Percentiles rank a stretch among this genome's conserved stretches.
These are phyloP conservation scores for Phlebiopsis flavidoalba DNA, from an alignment of 768 basidiomycete species.

Conservation along the genomic window DNA sequence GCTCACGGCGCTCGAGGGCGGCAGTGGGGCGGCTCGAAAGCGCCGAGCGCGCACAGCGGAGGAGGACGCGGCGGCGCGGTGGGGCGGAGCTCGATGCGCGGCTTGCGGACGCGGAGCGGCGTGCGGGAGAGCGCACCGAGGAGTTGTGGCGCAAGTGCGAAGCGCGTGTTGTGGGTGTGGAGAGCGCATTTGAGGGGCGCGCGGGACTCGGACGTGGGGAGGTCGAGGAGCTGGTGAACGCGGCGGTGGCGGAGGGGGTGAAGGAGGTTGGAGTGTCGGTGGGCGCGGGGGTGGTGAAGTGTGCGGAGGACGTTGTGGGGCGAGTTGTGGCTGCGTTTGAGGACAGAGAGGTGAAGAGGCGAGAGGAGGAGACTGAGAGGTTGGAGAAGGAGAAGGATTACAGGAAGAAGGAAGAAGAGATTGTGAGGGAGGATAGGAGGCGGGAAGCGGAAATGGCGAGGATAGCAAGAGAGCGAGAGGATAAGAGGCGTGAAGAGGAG, in stretches of 20 bases:
- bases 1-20: not conserved
- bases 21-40: not conserved
- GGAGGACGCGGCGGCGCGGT: not conserved
- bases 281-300: not conserved
- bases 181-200: no score
- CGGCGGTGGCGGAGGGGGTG: not conserved
- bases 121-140: not conserved
- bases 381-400: not conserved
- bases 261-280: not conserved
- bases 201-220: no score
- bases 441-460: not conserved
- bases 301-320: not conserved
- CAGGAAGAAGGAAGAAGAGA: not conserved
- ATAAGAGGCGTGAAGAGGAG: not conserved
- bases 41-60: not conserved
- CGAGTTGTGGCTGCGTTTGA: not conserved
- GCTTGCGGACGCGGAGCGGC: not conserved
- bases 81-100: no score
- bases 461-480: no score
- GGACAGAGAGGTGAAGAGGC: not conserved
- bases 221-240: not conserved
- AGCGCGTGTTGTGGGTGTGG: no score
- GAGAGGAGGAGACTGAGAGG: not conserved
- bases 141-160: not conserved
- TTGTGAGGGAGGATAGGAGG: not conserved